Percentiles rank a stretch among this genome's conserved stretches.
phyloP scores from a whole-genome alignment of 257 asterid genomes.

The Haberlea rhodopensis region DNA sequence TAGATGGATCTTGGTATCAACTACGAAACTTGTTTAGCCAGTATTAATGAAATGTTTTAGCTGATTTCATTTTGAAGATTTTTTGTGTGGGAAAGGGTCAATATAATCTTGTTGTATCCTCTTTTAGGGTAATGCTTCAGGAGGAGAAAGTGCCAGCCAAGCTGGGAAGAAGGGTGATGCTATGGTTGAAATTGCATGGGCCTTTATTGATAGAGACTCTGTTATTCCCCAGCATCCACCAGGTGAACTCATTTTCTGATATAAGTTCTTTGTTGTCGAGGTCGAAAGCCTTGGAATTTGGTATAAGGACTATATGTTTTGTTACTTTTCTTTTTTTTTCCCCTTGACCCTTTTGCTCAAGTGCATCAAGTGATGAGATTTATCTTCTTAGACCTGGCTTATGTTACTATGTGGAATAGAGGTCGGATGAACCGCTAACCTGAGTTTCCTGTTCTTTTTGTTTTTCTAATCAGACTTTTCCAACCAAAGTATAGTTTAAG shows the following conservation, averaged over 20 bases:
- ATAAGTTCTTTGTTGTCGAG: conserved; percentile 15
- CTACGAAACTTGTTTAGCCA: conserved; percentile 23
- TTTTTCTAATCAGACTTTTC: no score
- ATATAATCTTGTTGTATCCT: conserved; percentile 9
- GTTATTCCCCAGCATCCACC: conserved; percentile 75
- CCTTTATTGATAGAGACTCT: conserved; percentile 53
- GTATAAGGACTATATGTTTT: neutral
- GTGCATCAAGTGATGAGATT: neutral
- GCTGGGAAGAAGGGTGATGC: conserved; percentile 69
- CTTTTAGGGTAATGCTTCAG: conserved; percentile 90
- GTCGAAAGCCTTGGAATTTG: neutral
- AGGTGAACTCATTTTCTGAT: conserved; percentile 38
- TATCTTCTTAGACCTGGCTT: conserved; percentile 1
- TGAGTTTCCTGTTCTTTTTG: neutral
- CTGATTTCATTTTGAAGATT: neutral
- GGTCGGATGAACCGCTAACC: conserved; percentile 1
- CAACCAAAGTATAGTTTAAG: neutral
- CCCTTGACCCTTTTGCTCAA: neutral
- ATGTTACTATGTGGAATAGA: conserved; percentile 1
- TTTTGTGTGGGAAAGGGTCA: neutral
- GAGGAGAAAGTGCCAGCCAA: conserved; percentile 84
- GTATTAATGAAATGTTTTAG: conserved; percentile 17
- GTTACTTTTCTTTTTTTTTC: neutral
- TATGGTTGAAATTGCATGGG: conserved; percentile 63
- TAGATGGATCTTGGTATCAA: conserved; percentile 79